Percentiles rank a stretch among this genome's conserved stretches.
Evolutionary conservation across 2,329 filamentous ascomycete species (phyloP).

Genomic region (Neofusicoccum umdonicola): DNA sequence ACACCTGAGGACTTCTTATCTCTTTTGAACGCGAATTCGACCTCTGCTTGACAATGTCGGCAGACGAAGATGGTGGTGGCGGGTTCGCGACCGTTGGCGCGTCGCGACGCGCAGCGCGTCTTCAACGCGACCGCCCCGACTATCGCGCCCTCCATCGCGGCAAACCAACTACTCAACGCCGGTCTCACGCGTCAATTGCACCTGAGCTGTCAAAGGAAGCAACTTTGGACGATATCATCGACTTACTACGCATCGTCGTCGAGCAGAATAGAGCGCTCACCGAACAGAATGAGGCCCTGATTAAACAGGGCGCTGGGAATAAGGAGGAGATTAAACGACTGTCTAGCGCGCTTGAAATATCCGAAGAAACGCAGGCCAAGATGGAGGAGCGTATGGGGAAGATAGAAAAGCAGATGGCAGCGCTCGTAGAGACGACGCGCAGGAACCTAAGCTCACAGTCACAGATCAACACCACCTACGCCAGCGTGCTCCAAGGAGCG

Average conservation of each 20-base stretch:
- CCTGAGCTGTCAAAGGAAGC: background rate
- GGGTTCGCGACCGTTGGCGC: background rate
- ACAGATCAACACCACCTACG: no score
- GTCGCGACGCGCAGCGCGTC: background rate
- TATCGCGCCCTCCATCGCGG: background rate
- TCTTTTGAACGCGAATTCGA: slow-evolving; percentile 1
- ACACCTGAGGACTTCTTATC: no score
- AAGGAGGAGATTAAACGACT: background rate
- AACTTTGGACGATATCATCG: background rate
- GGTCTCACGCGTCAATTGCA: background rate
- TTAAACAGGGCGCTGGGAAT: background rate
- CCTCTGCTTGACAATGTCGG: background rate
- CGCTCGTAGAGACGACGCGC: background rate
- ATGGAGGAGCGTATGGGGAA: background rate
- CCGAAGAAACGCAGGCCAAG: background rate
- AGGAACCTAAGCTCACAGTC: no score
- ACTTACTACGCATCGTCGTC: background rate
- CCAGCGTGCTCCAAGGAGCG: no score
- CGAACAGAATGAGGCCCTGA: background rate
- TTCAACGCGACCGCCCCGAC: background rate
- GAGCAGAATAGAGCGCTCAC: background rate
- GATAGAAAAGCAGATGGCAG: background rate
- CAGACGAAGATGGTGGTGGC: background rate
- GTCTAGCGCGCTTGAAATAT: background rate
- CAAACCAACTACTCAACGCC: background rate